phyloP scores from a whole-genome alignment of 2,329 filamentous ascomycete species.

The Aspergillus eucalypticola region DNA sequence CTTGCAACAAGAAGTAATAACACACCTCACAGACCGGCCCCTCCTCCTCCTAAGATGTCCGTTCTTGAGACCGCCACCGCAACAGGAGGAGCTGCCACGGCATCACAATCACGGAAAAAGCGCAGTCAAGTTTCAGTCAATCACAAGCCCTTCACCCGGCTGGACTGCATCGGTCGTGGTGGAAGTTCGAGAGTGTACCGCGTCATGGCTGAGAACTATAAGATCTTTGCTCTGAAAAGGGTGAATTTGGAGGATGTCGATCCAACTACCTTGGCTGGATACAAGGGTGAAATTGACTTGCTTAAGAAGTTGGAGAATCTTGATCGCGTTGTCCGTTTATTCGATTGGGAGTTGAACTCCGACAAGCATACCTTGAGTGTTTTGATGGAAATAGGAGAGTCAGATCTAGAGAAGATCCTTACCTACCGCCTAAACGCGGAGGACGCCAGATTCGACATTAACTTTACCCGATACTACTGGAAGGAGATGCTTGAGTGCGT shows the following conservation, averaged over 20 bases:
- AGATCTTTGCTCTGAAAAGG: constrained; percentile 89
- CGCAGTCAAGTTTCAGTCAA: constrained; percentile 85
- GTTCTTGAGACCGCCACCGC: constrained; percentile 89
- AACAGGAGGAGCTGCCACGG: constrained; percentile 75
- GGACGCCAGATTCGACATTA: constrained; percentile 76
- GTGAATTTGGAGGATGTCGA: constrained; percentile 91
- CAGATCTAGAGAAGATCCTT: constrained; percentile 85
- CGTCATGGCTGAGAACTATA: constrained; percentile 95
- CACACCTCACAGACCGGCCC: constrained; percentile 76
- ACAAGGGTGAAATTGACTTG: constrained; percentile 93
- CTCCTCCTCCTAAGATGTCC: constrained; percentile 92
- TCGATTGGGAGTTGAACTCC: constrained; percentile 90
- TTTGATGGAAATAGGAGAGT: constrained; percentile 96
- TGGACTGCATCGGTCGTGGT: constrained; percentile 88
- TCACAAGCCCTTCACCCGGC: constrained; percentile 82
- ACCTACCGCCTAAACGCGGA: constrained; percentile 70
- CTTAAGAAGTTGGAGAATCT: constrained; percentile 78
- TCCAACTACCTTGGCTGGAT: constrained; percentile 77
- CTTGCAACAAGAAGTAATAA: constrained; percentile 60
- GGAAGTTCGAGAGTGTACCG: constrained; percentile 94
- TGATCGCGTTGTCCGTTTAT: constrained; percentile 85
- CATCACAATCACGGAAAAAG: constrained; percentile 71
- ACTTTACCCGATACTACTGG: constrained; percentile 97
- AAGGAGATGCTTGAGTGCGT: constrained; percentile 99
- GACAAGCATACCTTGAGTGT: constrained; percentile 87